phyloP scores from a whole-genome alignment of 306 rosid species.

The Ziziphus jujuba region DNA sequence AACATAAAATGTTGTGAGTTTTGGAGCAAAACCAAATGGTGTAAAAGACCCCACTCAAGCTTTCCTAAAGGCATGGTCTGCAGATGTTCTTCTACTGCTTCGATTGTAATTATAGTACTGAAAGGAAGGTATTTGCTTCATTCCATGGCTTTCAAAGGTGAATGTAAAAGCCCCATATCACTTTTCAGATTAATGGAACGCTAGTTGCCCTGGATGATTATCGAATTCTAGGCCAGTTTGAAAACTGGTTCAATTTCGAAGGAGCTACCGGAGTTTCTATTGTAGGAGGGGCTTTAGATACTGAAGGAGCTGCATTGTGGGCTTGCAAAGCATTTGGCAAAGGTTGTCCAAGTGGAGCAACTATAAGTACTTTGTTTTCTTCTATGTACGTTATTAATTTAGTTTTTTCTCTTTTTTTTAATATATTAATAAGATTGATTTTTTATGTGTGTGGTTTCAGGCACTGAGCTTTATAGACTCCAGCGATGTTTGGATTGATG shows the following conservation, averaged over 20 bases:
- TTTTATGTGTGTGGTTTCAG: neutral
- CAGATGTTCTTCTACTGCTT: slow-evolving; percentile 26
- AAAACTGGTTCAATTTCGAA: slow-evolving; percentile 26
- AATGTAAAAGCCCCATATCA: slow-evolving; percentile 18
- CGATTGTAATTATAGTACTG: slow-evolving; percentile 34
- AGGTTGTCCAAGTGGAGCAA: slow-evolving; percentile 21
- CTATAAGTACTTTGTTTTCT: neutral
- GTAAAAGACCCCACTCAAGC: slow-evolving; percentile 38
- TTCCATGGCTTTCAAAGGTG: slow-evolving; percentile 17
- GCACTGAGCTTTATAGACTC: slow-evolving; percentile 24
- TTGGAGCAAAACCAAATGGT: slow-evolving; percentile 49
- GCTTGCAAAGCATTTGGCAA: slow-evolving; percentile 14
- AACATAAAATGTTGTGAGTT: slow-evolving; percentile 36
- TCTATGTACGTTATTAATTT: neutral
- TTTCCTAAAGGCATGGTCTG: slow-evolving; percentile 39
- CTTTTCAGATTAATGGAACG: slow-evolving; percentile 25
- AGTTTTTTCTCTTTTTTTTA: too few species aligned
- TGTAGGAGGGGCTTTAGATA: slow-evolving; percentile 22
- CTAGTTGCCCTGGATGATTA: slow-evolving; percentile 21
- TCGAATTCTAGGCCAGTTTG: slow-evolving; percentile 5
- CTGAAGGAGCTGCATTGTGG: slow-evolving; percentile 27
- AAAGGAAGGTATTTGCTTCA: slow-evolving; percentile 38
- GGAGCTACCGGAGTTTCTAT: slow-evolving; percentile 19
- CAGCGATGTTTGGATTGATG: slow-evolving; percentile 1
- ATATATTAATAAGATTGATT: neutral